Conservation (phyloP, 352 stramenopile genomes). For the Elongisporangium undulatum region DNA sequence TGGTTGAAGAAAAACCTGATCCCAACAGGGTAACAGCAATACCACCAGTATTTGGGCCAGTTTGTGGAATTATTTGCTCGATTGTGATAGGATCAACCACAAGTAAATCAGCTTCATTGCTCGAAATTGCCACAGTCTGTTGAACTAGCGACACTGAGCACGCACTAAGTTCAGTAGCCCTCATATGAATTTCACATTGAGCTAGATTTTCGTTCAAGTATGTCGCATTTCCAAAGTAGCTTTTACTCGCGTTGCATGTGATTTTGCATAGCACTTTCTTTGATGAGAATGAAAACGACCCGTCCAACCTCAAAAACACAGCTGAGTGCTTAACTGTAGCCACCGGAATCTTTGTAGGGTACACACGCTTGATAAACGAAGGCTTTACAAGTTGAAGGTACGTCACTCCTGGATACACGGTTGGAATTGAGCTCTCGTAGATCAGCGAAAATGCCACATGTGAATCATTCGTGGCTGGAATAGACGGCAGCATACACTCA, state of each 20-base stretch:
- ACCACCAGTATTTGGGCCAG: conserved; percentile 14
- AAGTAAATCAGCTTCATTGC: conserved; percentile 11
- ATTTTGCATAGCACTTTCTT: conserved; percentile 18
- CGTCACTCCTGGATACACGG: background rate
- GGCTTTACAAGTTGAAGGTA: conserved; percentile 8
- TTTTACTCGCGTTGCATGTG: conserved; percentile 7
- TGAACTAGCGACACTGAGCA: conserved; percentile 24
- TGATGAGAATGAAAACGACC: conserved; percentile 20
- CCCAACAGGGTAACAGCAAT: conserved; percentile 29
- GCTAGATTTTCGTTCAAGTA: conserved; percentile 14
- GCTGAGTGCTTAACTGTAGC: background rate
- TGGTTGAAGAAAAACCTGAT: conserved; percentile 15
- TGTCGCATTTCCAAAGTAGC: conserved; percentile 4
- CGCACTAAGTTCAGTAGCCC: background rate
- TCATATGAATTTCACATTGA: conserved; percentile 15
- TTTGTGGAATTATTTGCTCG: conserved; percentile 15
- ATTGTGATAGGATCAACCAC: conserved; percentile 10
- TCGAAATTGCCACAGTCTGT: conserved; percentile 20
- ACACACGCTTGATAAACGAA: conserved; percentile 1
- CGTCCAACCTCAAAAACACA: conserved; percentile 20
- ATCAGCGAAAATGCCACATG: background rate
- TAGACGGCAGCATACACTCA: conserved; percentile 20
- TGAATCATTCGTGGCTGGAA: conserved; percentile 13
- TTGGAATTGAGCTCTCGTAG: background rate
- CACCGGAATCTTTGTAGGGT: conserved; percentile 2